These are phyloP conservation scores for Elaphomyces granulatus DNA, from an alignment of 495 filamentous ascomycete genomes.

Conservation along the genomic window DNA sequence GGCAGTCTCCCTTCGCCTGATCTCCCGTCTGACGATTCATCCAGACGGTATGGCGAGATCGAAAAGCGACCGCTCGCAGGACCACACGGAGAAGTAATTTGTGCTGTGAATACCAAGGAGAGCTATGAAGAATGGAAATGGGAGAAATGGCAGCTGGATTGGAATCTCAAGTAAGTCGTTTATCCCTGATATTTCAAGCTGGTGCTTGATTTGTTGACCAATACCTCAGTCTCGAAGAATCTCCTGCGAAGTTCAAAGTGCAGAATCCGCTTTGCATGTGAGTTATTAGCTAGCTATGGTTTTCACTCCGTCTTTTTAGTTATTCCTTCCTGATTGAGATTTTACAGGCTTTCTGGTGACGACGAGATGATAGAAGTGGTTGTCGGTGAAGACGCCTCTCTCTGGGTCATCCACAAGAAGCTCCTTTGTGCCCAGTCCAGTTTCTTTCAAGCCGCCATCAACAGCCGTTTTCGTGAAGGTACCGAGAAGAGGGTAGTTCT, in stretches of 20 bases:
- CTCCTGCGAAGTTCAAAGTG: neutral
- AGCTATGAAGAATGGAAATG: neutral
- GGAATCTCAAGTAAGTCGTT: neutral
- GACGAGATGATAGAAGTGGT: neutral
- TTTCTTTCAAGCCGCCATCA: neutral
- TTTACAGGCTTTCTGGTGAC: neutral
- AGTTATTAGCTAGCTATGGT: no score
- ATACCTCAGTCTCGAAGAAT: neutral
- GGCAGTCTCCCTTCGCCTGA: no score
- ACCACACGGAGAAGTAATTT: no score
- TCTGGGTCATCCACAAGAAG: neutral
- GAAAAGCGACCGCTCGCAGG: neutral
- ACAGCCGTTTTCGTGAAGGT: constrained; percentile 1
- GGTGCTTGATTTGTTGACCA: no score
- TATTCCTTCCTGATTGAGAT: neutral
- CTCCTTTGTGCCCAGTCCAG: neutral
- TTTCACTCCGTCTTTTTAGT: no score
- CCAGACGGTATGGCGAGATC: neutral
- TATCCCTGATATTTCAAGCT: no score
- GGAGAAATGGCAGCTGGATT: neutral
- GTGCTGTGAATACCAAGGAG: neutral
- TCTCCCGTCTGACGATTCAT: neutral
- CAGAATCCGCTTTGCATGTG: neutral
- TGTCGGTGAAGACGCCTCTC: neutral
- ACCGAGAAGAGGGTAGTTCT: neutral